A percentile compares a stretch with the other conserved stretches of the same genome.
Evolutionary conservation across 257 asterid species (phyloP).

Genomic region (Primulina huaijiensis): DNA sequence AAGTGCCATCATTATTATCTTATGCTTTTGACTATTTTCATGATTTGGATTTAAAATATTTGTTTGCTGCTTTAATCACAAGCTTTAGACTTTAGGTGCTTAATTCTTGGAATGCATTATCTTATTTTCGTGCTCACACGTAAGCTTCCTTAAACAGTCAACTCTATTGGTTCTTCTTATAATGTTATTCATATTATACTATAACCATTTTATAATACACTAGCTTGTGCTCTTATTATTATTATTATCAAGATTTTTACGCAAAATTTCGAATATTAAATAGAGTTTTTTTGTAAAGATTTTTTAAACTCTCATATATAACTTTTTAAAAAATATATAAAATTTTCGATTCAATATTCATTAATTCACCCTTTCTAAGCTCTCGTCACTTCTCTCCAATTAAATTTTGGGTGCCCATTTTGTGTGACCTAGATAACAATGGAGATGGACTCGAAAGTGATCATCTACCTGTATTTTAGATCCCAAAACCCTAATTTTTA

Average conservation of each 20-base stretch:
- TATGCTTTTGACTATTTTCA: not conserved
- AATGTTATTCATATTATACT: not conserved
- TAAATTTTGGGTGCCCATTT: no score
- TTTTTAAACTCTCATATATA: no score
- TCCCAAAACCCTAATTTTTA: no score
- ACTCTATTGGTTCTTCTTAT: conserved; percentile 12
- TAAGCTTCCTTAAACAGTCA: conserved; percentile 40
- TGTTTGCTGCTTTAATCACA: conserved; percentile 12
- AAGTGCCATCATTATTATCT: no score
- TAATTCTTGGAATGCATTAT: conserved; percentile 42
- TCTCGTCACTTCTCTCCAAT: not conserved
- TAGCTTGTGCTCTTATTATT: not conserved
- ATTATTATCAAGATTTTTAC: no score
- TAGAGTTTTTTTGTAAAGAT: not conserved
- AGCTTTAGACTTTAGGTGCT: conserved; percentile 30
- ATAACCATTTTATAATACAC: not conserved
- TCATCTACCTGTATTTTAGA: no score
- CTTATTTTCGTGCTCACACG: conserved; percentile 64
- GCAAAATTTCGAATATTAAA: no score
- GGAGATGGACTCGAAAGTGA: no score
- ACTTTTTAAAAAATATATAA: no score
- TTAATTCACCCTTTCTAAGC: not conserved
- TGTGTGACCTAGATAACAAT: no score
- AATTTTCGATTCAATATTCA: not conserved
- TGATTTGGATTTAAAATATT: not conserved